Base-by-base conservation (phyloP, 2,329 filamentous ascomycete species). In the Aaosphaeria arxii region DNA sequence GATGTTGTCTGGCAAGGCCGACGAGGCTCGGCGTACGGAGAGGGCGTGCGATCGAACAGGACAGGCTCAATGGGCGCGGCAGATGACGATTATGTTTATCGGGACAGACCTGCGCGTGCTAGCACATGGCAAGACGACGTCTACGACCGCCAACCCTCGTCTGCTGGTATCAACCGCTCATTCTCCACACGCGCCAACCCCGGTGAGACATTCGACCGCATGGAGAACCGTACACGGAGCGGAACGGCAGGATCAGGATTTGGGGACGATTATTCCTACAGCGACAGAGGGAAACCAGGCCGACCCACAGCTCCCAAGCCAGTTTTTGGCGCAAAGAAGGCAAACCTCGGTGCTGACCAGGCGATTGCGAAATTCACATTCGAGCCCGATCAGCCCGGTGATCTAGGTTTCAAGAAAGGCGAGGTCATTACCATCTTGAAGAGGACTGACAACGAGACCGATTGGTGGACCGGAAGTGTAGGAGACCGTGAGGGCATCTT, bases 391-490 rank as follows among this genome's bases (percentile, higher is more conserved):
- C 91, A 96, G 70, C 85, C 90, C 0, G 92, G 92, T 4, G 92
- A 99, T 68, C 70, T 97, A 48, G 89, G 87, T 0, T 99, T 99
- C 74, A 96, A 95, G 76, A 99, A 99, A 78, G 94, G 94, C 17
- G 94, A 99, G 30, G 72, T 97, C 48, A 96, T 99, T 56, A 96
- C 91, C 1, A 91, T 99, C 49, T 70, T 95, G 48, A 96, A 99
- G 77, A 88, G 88, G 71, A 97, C 92, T 5, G 89, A 97, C 4
- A 96, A 88, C 59, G 88, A 89, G 49, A 91, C 91, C 48, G 92
- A 97, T 70, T 97, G 92, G 92, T 97, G 92, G 94, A 97, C 92
- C 13, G 94, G 94, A 29, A 86, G 87, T 72, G 85, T 96, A 63
- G 91, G 91, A 30, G 81, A 84, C 56, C 82, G 85, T 58, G 88